Evolutionary conservation across 352 stramenopile genomes (phyloP), one percentile per base, ranked within the genome.

Genomic region (Pythium vanterpoolii): DNA sequence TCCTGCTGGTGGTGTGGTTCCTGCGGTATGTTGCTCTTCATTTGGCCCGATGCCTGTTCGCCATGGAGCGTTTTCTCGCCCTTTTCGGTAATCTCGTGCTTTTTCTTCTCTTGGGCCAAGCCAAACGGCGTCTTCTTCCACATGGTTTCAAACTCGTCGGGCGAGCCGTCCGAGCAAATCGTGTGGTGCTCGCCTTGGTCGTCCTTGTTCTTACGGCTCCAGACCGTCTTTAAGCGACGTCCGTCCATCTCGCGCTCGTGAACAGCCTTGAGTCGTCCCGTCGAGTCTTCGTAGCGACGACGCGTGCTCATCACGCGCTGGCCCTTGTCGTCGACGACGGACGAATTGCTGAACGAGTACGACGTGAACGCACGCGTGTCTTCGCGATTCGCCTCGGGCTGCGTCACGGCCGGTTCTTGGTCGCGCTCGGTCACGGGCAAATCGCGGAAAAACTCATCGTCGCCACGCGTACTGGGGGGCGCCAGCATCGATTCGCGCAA

Each of bases 371-470:
- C 64, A 16, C 67, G 71, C 8, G 39, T 66, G 19, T 38, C 49
- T 42, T 76, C 62, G 4, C 26, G 66, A n/a, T 78, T 42, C 14
- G 64, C 63, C 28, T 79, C 66, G 0, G 61, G 38, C 56, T 86
- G 64, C 13, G 59, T 61, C n/a, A 33, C 31, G 10, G 53, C 47
- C 5, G 68, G 34, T 43, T 82, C 48, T 28, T 71, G 50, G 8
- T 61, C 60, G 21, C 71, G 56, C 46, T 77, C 68, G 16, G 42
- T 55, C 30, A 78, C 66, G 1, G 82, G 79, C 27, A 95, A 61
- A 55, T 93, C 85, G 59, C 75, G 76, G 67, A 95, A 95, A 64
- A 95, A 95, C 19, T 92, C 85, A 28, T 93, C 85, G 42, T 87
- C 64, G 38, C 69, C 73, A 30, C 61, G 50, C n/a, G 51, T 69